A percentile compares a stretch with the other conserved stretches of the same genome.
These are phyloP conservation scores for Ophiostoma quercus DNA, from an alignment of 2,329 filamentous ascomycete genomes.

Conservation along the genomic window DNA sequence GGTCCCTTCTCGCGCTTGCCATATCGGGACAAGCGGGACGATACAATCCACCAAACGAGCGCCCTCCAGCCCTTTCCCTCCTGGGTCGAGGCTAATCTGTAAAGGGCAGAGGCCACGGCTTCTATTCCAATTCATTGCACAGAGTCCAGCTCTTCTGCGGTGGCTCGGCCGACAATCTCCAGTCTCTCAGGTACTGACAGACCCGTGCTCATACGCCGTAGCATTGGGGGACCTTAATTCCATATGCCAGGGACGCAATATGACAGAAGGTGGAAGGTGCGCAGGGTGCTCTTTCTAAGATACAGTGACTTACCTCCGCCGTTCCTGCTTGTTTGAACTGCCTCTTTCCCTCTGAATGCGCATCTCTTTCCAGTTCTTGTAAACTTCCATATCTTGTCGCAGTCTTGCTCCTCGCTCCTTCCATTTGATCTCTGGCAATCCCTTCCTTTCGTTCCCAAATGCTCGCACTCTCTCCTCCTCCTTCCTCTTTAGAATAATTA, in stretches of 20 bases:
- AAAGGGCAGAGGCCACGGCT: background rate
- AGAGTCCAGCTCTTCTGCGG: background rate
- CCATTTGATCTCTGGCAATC: background rate
- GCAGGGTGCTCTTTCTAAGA: constrained; percentile 3
- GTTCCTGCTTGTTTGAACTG: background rate
- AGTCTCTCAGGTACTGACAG: background rate
- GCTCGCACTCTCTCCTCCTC: background rate
- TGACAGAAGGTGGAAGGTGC: background rate
- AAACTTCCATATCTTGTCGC: background rate
- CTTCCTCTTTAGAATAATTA: background rate
- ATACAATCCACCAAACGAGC: background rate
- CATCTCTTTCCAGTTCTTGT: background rate
- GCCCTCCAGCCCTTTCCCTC: background rate
- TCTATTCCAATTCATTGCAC: background rate
- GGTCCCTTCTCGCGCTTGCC: constrained; percentile 15
- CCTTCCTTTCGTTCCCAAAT: background rate
- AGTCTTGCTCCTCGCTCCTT: background rate
- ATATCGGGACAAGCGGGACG: constrained; percentile 11
- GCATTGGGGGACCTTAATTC: background rate
- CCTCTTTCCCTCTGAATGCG: background rate
- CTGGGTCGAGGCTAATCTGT: background rate
- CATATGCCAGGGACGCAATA: background rate
- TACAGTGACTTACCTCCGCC: background rate
- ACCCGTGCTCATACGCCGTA: background rate
- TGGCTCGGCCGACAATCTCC: background rate